Evolutionary conservation across 495 filamentous ascomycete genomes (phyloP).

Genomic region (Diplogelasinospora grovesii): DNA sequence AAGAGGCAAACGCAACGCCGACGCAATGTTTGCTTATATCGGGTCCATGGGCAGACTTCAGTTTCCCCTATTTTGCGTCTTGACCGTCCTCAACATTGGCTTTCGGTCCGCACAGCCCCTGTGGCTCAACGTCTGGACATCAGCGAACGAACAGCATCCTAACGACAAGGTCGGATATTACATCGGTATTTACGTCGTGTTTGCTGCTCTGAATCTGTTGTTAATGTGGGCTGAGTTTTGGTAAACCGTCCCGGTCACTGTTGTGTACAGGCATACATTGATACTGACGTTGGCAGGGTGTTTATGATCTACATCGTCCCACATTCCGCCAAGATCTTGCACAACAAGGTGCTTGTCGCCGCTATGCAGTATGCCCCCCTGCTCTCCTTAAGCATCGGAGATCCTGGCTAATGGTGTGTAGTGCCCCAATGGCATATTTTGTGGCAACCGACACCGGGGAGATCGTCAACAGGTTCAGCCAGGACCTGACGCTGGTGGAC

Average conservation of each 20-base stretch:
- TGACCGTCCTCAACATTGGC: constrained; percentile 7
- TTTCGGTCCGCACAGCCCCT: constrained; percentile 8
- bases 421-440: constrained; percentile 18
- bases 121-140: constrained; percentile 7
- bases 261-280: neutral
- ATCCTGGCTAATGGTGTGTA: neutral
- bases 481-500: constrained; percentile 25
- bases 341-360: constrained; percentile 1
- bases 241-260: neutral
- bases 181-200: constrained; percentile 1
- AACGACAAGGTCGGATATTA: neutral
- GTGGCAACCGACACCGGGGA: constrained; percentile 15
- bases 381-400: too few relatives aligned
- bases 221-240: constrained; percentile 2
- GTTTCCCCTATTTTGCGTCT: constrained; percentile 8
- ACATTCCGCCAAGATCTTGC: constrained; percentile 1
- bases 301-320: constrained; percentile 3
- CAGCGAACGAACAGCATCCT: neutral
- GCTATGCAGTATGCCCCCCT: constrained; percentile 3
- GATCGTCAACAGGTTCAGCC: constrained; percentile 22
- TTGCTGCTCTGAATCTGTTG: neutral
- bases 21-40: constrained; percentile 11
- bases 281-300: neutral
- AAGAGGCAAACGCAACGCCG: constrained; percentile 11
- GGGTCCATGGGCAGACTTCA: constrained; percentile 7